Percentiles rank a stretch among this genome's conserved stretches.
Evolutionary conservation across 2,329 filamentous ascomycete genomes (phyloP).

Genomic region (Talaromyces sp.): DNA sequence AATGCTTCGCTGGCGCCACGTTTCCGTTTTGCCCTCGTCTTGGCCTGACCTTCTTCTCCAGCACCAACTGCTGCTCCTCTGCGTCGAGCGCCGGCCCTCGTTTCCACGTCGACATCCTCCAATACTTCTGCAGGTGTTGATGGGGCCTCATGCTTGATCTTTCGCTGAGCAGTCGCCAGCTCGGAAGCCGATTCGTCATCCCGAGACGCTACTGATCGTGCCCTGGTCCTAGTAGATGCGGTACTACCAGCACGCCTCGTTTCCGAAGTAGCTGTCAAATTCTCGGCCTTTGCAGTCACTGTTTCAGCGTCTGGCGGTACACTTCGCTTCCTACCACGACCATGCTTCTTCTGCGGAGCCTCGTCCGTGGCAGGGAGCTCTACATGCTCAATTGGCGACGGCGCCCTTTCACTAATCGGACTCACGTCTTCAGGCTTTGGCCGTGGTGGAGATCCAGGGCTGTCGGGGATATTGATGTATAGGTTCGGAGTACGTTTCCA

Average conservation of each 20-base stretch:
- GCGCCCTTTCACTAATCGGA: slow-evolving; percentile 40
- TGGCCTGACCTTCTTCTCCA: slow-evolving; percentile 24
- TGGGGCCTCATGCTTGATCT: slow-evolving; percentile 31
- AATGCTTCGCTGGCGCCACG: slow-evolving; percentile 31
- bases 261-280: slow-evolving; percentile 19
- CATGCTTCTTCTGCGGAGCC: slow-evolving; percentile 18
- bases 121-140: slow-evolving; percentile 31
- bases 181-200: slow-evolving; percentile 27
- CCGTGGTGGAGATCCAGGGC: slow-evolving; percentile 36
- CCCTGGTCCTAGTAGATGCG: slow-evolving; percentile 34
- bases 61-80: slow-evolving; percentile 21
- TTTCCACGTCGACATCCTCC: slow-evolving; percentile 30
- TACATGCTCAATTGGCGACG: slow-evolving; percentile 31
- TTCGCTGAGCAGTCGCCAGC: slow-evolving; percentile 16
- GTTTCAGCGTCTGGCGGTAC: slow-evolving; percentile 17
- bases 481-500: slow-evolving; percentile 39
- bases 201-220: slow-evolving; percentile 32
- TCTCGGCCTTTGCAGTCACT: slow-evolving; percentile 26
- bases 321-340: slow-evolving; percentile 21
- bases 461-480: slow-evolving; percentile 28
- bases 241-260: slow-evolving; percentile 31
- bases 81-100: slow-evolving; percentile 26
- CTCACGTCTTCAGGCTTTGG: slow-evolving; percentile 42
- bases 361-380: slow-evolving; percentile 24
- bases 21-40: slow-evolving; percentile 37